Base-by-base conservation (phyloP, 768 basidiomycete genomes). In the Punctularia strigosozonata region DNA sequence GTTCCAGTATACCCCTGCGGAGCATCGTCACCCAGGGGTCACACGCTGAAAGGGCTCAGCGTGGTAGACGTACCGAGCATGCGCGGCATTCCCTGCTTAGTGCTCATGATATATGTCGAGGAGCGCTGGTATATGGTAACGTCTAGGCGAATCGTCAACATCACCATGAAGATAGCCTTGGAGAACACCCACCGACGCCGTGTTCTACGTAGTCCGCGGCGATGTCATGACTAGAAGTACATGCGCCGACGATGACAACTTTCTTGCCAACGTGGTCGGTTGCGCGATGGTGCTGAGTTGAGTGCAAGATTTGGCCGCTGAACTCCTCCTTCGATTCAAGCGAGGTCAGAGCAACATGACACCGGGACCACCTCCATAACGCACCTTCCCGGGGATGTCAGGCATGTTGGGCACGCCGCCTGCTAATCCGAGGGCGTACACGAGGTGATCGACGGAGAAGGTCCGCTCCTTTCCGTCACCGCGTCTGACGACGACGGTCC, bases 191-290 rank as follows among this genome's bases (percentile, higher is more conserved):
- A 28, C 26, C 26, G 19, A 34, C 33, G 19, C 33, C 33, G 33
- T 34, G 33, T 19, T 34, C 33, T 10, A 19, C 33, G 19, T 34
- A 19, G 8, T 34, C 33, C 10, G 33, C 33, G 10, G 33, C 12
- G 8, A 43, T 45, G 24, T 52, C 18, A 43, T 43, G 42, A 70
- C 69, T 69, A 15, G 78, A 77, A 37, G 71, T 78, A 31, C 75
- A 73, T n/a, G 79, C 69, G 12, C 81, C 80, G 2, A 84, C 61
- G n/a, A 83, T 62, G 1, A 81, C 61, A 4, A 71, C 77, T 46
- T 73, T 79, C 61, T 81, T 80, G 5, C 77, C 77, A 5, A 56
- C 42, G 46, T 71, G 68, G 23, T 68, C 69, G 2, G 55, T 44
- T 0, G 73, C 73, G 4, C 60, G 58, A 17, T 62, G 68, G 52